Conservation (phyloP, 352 stramenopile genomes). For the Phytophthora brassicae region DNA sequence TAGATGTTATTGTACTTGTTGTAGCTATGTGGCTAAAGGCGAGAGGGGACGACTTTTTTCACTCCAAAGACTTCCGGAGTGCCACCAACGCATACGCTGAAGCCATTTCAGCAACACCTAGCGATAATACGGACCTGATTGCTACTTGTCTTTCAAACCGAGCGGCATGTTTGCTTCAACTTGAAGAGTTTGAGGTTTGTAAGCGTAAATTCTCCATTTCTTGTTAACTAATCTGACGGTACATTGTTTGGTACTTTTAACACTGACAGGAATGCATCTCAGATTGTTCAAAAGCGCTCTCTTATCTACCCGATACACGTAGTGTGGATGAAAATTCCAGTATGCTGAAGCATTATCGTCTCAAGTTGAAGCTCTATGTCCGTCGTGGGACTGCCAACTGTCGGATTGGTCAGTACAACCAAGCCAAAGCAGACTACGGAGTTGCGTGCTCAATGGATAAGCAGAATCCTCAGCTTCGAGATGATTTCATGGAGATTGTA, state of each 20-base stretch:
- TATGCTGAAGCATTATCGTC: slow-evolving; percentile 49
- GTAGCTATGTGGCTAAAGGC: slow-evolving; percentile 85
- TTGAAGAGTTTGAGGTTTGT: slow-evolving; percentile 57
- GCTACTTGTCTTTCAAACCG: slow-evolving; percentile 72
- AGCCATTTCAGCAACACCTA: slow-evolving; percentile 38
- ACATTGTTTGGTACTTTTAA: background rate
- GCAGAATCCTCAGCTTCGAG: slow-evolving; percentile 62
- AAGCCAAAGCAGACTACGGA: slow-evolving; percentile 80
- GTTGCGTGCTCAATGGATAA: slow-evolving; percentile 76
- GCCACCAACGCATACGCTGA: slow-evolving; percentile 75
- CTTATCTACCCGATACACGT: slow-evolving; percentile 63
- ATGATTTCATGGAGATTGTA: slow-evolving; percentile 71
- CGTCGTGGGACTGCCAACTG: slow-evolving; percentile 72
- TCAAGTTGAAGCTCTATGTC: slow-evolving; percentile 79
- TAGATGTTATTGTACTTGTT: background rate
- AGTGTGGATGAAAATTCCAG: slow-evolving; percentile 28
- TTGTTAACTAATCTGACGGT: background rate
- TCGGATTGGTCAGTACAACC: slow-evolving; percentile 52
- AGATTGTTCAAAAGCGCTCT: slow-evolving; percentile 71
- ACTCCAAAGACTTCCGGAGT: slow-evolving; percentile 62
- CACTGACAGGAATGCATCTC: slow-evolving; percentile 49
- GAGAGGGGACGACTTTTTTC: slow-evolving; percentile 85
- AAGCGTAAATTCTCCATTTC: no score
- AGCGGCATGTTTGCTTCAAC: slow-evolving; percentile 61
- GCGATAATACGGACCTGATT: slow-evolving; percentile 43